These are phyloP conservation scores for Rhinocladiella similis DNA, from an alignment of 2,329 filamentous ascomycete genomes.

Conservation along the genomic window DNA sequence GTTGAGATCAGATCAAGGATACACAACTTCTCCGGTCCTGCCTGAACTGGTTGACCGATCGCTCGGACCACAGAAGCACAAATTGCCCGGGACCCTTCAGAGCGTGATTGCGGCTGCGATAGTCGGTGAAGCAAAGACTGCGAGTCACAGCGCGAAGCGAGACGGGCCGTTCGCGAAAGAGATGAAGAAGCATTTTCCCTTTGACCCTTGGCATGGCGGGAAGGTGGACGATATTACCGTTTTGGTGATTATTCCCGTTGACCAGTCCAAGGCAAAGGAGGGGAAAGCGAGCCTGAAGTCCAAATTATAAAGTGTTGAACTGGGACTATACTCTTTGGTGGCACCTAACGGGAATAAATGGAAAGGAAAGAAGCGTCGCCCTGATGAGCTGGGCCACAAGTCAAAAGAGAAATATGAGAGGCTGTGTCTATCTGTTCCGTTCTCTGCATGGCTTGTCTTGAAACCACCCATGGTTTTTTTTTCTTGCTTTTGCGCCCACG, in stretches of 20 bases:
- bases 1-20: slow-evolving; percentile 59
- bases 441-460: too few species aligned
- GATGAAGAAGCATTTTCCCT: slow-evolving; percentile 81
- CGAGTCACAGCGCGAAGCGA: slow-evolving; percentile 75
- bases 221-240: slow-evolving; percentile 97
- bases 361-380: too few species aligned
- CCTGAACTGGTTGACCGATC: slow-evolving; percentile 50
- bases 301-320: slow-evolving; percentile 20
- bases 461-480: too few species aligned
- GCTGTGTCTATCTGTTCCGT: too few species aligned
- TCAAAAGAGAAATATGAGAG: too few species aligned
- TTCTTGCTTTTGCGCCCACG: too few species aligned
- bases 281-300: slow-evolving; percentile 15
- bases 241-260: slow-evolving; percentile 74
- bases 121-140: slow-evolving; percentile 77
- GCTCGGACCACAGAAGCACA: slow-evolving; percentile 39
- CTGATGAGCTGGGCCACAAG: too few species aligned
- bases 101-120: slow-evolving; percentile 77
- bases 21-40: slow-evolving; percentile 64
- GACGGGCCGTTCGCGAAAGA: slow-evolving; percentile 95
- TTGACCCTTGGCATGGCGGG: slow-evolving; percentile 84
- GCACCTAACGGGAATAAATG: too few species aligned
- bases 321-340: too few species aligned
- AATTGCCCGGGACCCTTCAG: slow-evolving; percentile 61
- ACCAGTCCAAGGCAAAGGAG: slow-evolving; percentile 43